Evolutionary conservation across 2,329 filamentous ascomycete species (phyloP).

Genomic region (Cytospora piceae): DNA sequence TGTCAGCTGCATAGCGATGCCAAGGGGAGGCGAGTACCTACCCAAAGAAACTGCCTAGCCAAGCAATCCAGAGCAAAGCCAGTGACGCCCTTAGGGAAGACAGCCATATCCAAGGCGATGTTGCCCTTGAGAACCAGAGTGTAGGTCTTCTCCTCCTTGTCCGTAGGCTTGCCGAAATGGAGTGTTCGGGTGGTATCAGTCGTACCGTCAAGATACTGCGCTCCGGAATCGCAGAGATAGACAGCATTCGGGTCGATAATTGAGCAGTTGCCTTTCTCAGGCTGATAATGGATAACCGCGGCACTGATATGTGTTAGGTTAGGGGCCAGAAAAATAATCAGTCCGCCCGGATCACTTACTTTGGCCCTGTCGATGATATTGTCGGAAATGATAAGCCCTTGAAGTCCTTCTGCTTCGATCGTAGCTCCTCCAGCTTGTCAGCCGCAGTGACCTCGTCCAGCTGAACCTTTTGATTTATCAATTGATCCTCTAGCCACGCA

Average conservation of each 20-base stretch:
- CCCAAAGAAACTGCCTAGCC: slow-evolving; percentile 91
- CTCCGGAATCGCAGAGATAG: slow-evolving; percentile 95
- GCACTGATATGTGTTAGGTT: slow-evolving; percentile 61
- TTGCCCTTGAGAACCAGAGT: slow-evolving; percentile 94
- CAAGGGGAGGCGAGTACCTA: slow-evolving; percentile 43
- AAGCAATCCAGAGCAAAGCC: slow-evolving; percentile 89
- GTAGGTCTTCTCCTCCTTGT: slow-evolving; percentile 85
- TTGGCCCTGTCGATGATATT: slow-evolving; percentile 89
- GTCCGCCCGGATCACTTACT: slow-evolving; percentile 48
- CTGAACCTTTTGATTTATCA: slow-evolving; percentile 70
- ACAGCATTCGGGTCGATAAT: slow-evolving; percentile 82
- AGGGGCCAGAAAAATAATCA: not conserved
- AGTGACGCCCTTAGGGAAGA: slow-evolving; percentile 94
- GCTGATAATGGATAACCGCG: slow-evolving; percentile 94
- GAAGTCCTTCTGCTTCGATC: slow-evolving; percentile 72
- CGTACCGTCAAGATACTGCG: slow-evolving; percentile 94
- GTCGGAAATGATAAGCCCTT: slow-evolving; percentile 93
- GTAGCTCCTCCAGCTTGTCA: slow-evolving; percentile 82
- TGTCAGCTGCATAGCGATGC: slow-evolving; percentile 32
- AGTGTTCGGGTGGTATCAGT: slow-evolving; percentile 94
- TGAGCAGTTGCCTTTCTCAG: slow-evolving; percentile 80
- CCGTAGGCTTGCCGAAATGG: slow-evolving; percentile 85
- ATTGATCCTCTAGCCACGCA: slow-evolving; percentile 91
- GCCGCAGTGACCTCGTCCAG: slow-evolving; percentile 91
- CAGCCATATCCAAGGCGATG: slow-evolving; percentile 81